Evolutionary conservation across 352 stramenopile species (phyloP), one percentile per base, ranked within the genome.

Genomic region (Phytopythium delawarense): DNA sequence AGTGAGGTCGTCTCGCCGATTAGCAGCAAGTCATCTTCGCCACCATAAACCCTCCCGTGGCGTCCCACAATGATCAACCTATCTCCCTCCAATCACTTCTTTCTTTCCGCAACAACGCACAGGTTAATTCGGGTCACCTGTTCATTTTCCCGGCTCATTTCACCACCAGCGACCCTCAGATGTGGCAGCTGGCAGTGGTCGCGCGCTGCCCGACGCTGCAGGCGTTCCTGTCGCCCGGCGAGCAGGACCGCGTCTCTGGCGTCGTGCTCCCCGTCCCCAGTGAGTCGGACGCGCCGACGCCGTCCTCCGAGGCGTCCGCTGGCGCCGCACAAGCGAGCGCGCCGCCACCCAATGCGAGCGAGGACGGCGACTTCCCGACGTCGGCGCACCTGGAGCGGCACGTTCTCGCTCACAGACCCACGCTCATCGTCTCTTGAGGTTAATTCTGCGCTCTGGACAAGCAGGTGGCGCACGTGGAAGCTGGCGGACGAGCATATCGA

Each of bases 401-500:
- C 53, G 60, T 35, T 49, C 16, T 13, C 18, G 13, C 5, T 13
- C 23, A 23, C 15, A n/a, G 18, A 7, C 12, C 11, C 21, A n/a
- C 4, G 4, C 46, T 18, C 4, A 15, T 12, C 4, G 7, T 21
- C 4, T 53, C 9, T 12, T 9, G 46, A 5, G 11, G 46, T 12
- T 54, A 4, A 32, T 5, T n/a, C n/a, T 51, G 45, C 9, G 7
- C 13, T 11, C 21, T 28, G 11, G 9, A 4, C 7, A 23, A 37
- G 5, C 35, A 89, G 79, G 56, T 89, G 79, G 67, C 86, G 76
- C 66, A 71, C 79, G 58, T 89, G 80, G 80, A 89, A 87, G 66
- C 76, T 89, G 6, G 64, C 71, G 28, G 72, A 69, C 49, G 70
- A 64, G 21, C 75, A 88, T 54, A 87, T 89, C 50, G 63, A 84